These are phyloP conservation scores for Calonectria ilicicola DNA, from an alignment of 2,329 filamentous ascomycete genomes.

Conservation along the genomic window DNA sequence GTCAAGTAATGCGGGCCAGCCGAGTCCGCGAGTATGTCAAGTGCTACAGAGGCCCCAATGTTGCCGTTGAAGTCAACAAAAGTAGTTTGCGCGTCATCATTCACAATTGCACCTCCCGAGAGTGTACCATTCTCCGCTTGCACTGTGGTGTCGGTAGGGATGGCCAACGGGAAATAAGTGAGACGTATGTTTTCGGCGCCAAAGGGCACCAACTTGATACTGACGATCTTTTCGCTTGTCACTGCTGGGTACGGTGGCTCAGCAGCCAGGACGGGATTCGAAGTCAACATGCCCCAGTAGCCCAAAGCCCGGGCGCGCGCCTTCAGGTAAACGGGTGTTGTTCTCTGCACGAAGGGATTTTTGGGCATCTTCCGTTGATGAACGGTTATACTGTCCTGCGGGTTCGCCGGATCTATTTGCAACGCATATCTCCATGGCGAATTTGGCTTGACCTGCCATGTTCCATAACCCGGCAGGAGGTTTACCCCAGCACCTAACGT, in stretches of 20 bases:
- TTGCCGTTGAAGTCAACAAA: background rate
- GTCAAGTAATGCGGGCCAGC: background rate
- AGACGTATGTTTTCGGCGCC: constrained; percentile 1
- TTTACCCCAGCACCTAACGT: background rate
- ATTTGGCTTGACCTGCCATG: background rate
- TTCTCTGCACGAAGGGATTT: background rate
- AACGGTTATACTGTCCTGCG: background rate
- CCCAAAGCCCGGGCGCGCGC: background rate
- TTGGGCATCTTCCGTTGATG: background rate
- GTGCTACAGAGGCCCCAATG: background rate
- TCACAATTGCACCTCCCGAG: background rate
- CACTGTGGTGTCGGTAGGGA: background rate
- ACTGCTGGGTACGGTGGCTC: background rate
- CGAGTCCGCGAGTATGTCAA: background rate
- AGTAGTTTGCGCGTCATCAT: background rate
- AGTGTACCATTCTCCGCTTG: background rate
- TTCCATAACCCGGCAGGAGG: background rate
- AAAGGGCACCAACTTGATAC: background rate
- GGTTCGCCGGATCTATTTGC: background rate
- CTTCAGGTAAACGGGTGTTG: background rate
- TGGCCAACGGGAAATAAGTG: background rate
- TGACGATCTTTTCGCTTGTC: background rate
- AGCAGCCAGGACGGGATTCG: background rate
- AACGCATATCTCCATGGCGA: background rate
- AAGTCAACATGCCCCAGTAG: background rate